A percentile compares a stretch with the other conserved stretches of the same genome.
Evolutionary conservation across 768 basidiomycete species (phyloP).

Genomic region (Pleurotus tuber-regium): DNA sequence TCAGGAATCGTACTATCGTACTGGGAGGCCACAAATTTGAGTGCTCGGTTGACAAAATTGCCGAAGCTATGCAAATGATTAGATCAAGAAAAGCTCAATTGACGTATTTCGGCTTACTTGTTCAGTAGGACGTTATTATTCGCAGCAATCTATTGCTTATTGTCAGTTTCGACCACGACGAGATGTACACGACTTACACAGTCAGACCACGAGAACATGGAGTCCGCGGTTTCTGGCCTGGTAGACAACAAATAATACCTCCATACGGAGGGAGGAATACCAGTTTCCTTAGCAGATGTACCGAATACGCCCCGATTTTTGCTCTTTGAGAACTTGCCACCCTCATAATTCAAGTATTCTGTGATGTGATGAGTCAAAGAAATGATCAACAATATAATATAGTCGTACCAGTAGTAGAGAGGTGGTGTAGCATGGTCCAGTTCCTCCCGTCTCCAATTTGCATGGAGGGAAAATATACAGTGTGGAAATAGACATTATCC

Average conservation of each 20-base stretch:
- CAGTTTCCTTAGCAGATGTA: constrained; percentile 89
- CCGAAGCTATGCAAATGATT: constrained; percentile 66
- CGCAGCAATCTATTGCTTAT: constrained; percentile 62
- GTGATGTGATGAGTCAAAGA: neutral
- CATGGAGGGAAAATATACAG: constrained; percentile 90
- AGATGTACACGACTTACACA: constrained; percentile 54
- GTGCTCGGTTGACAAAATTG: constrained; percentile 92
- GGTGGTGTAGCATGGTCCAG: constrained; percentile 93
- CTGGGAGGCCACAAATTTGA: constrained; percentile 91
- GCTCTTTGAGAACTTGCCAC: constrained; percentile 98
- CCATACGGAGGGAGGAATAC: constrained; percentile 94
- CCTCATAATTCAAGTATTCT: constrained; percentile 99
- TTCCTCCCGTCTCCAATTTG: constrained; percentile 84
- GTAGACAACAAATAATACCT: constrained; percentile 92
- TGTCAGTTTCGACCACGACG: constrained; percentile 7
- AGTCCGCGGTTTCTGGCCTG: constrained; percentile 89
- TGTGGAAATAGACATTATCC: constrained; percentile 99
- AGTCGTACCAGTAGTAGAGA: constrained; percentile 86
- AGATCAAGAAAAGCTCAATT: neutral
- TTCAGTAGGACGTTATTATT: constrained; percentile 94
- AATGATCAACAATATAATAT: neutral
- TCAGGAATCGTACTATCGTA: constrained; percentile 82
- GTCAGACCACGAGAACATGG: constrained; percentile 96
- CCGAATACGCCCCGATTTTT: constrained; percentile 97
- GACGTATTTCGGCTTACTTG: constrained; percentile 76